Base-by-base conservation (phyloP, 164 flowering plant species). In the Protea cynaroides region DNA sequence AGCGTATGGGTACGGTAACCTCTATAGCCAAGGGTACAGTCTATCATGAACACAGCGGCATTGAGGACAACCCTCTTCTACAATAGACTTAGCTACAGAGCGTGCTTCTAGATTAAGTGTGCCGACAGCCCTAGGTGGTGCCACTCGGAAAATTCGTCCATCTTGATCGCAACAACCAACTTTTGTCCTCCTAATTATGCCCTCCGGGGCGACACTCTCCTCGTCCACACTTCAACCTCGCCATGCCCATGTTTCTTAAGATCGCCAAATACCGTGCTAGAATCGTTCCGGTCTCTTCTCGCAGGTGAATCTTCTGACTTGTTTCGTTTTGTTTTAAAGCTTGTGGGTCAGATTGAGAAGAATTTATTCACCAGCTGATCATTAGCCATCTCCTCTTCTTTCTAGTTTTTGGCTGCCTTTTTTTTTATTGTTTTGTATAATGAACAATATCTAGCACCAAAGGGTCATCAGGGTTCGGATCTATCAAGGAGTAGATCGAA, bases 1-100 rank as follows among this genome's bases (percentile, higher is more conserved):
- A 1, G 86, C 86, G 21, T 82, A 84, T 69, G 86, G 86, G 7
- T 82, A 82, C 21, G 86, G 86, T 0, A 82, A 82, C 53, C 69
- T 80, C 24, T 80, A 82, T 77, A 82, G 84, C 70, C 81, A 80
- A 65, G 86, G 86, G 14, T 82, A 82, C 63, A 84, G 86, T n/a
- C n/a, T n/a, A n/a, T n/a, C 17, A 80, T 79, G 61, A 71, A 77
- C 73, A 82, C 82, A 22, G 86, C 81, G 10, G 86, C 86, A 10
- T 62, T 83, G 59, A 83, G 87, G 72, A 81, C 84, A 17, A 84
- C 83, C 4, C 72, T 83, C 22, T 83, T 83, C 82, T 79, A 76
- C 79, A 71, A 64, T 47, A 84, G 87, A 22, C 65, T 79, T 38
- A 77, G 81, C 67, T 83, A 84, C 44, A 84, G 87, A 0, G 58